A percentile compares a stretch with the other conserved stretches of the same genome.
Conservation (phyloP, 768 basidiomycete species). For the Boletus subcaerulescens region DNA sequence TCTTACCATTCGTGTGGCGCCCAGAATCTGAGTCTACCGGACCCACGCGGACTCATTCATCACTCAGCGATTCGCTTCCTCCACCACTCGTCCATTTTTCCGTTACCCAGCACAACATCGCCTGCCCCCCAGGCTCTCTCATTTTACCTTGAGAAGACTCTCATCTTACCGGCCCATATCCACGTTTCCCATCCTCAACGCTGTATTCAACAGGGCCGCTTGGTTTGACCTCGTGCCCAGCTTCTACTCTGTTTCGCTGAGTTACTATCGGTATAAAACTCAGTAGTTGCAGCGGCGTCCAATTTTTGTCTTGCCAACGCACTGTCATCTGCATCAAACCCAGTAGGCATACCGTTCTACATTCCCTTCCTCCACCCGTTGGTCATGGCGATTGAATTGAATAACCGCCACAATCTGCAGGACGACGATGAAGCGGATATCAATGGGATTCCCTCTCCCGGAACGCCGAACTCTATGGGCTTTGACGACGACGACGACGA, state of each 20-base stretch:
- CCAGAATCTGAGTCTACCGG: slow-evolving; percentile 18
- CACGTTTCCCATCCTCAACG: slow-evolving; percentile 24
- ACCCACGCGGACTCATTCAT: slow-evolving; percentile 28
- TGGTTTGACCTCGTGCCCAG: slow-evolving; percentile 35
- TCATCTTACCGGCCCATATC: slow-evolving; percentile 10
- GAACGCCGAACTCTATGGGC: slow-evolving; percentile 4
- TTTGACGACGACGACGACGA: slow-evolving; percentile 34
- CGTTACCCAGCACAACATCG: slow-evolving; percentile 3
- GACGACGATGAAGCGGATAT: slow-evolving; percentile 15
- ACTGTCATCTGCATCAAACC: slow-evolving; percentile 31
- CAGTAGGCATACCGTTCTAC: slow-evolving; percentile 16
- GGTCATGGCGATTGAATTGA: slow-evolving; percentile 30
- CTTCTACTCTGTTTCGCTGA: slow-evolving; percentile 39
- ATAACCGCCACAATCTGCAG: slow-evolving; percentile 22
- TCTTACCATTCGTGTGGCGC: slow-evolving; percentile 16
- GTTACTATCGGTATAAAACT: slow-evolving; percentile 40
- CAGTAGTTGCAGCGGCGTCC: slow-evolving; percentile 37
- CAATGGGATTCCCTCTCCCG: slow-evolving; percentile 10
- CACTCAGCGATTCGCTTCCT: slow-evolving; percentile 25
- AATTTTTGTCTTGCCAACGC: slow-evolving; percentile 37
- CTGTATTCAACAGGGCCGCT: slow-evolving; percentile 30
- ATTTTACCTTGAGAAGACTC: slow-evolving; percentile 16
- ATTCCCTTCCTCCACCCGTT: slow-evolving; percentile 3
- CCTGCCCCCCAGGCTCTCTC: slow-evolving; percentile 5
- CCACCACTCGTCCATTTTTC: slow-evolving; percentile 4